Evolutionary conservation across 495 filamentous ascomycete genomes (phyloP).

Genomic region (Gamarada debralockiae): DNA sequence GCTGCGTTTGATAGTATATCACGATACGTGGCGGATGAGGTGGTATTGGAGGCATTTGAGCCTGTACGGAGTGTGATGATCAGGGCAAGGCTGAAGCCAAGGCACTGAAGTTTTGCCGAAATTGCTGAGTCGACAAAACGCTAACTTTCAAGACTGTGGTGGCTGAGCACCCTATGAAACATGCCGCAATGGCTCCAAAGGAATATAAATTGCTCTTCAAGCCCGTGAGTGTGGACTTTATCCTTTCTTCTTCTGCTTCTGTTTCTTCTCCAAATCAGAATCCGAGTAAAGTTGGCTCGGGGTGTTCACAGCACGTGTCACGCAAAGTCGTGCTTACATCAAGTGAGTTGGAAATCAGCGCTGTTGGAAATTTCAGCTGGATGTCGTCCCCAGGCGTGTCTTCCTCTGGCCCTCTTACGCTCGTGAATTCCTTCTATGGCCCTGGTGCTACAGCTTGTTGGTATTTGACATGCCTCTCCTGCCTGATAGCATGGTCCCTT

Average conservation of each 20-base stretch:
- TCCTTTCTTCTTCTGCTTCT: not conserved
- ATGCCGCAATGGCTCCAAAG: not conserved
- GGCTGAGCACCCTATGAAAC: not conserved
- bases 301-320: too few species aligned
- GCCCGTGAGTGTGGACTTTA: not conserved
- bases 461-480: conserved; percentile 19
- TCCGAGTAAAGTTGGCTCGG: too few species aligned
- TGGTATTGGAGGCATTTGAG: conserved; percentile 29
- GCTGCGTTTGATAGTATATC: conserved; percentile 71
- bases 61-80: not conserved
- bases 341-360: not conserved
- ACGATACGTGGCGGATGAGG: conserved; percentile 46
- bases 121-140: not conserved
- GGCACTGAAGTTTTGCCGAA: not conserved
- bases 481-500: conserved; percentile 18
- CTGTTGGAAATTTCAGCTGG: not conserved
- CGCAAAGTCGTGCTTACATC: not conserved
- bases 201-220: not conserved
- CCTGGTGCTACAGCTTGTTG: conserved; percentile 19
- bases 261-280: too few species aligned
- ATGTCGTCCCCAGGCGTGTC: not conserved
- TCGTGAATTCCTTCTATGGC: conserved; percentile 25
- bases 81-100: not conserved
- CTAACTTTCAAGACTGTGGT: not conserved
- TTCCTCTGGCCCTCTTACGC: conserved; percentile 3